These are phyloP conservation scores for Cyathus pygmaeus DNA, from an alignment of 1,284 basidiomycete species.

Conservation along the genomic window DNA sequence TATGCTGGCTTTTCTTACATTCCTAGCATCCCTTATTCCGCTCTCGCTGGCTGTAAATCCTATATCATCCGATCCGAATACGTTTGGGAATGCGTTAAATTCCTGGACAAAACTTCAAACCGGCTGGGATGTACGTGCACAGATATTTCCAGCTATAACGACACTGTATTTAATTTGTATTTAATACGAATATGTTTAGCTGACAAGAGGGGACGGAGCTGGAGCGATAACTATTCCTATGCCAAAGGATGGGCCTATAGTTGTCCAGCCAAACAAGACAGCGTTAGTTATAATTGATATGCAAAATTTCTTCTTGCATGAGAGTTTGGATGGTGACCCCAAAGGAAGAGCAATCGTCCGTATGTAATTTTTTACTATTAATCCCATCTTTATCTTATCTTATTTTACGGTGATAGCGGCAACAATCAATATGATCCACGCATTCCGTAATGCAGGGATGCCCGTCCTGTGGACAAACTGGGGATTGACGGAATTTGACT, in stretches of 20 bases:
- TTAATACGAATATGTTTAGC: too few species aligned
- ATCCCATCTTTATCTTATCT: background rate
- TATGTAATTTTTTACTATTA: slow-evolving; percentile 15
- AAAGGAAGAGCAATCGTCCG: slow-evolving; percentile 37
- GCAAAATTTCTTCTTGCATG: slow-evolving; percentile 43
- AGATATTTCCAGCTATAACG: background rate
- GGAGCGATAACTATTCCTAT: slow-evolving; percentile 32
- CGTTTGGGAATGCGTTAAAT: slow-evolving; percentile 36
- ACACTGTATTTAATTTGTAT: background rate
- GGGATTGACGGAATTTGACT: slow-evolving; percentile 40
- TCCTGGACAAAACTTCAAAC: slow-evolving; percentile 33
- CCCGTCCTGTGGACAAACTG: slow-evolving; percentile 41
- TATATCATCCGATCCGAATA: slow-evolving; percentile 20
- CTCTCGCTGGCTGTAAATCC: slow-evolving; percentile 14
- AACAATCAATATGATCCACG: slow-evolving; percentile 35
- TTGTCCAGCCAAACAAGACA: slow-evolving; percentile 34
- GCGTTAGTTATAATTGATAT: slow-evolving; percentile 44
- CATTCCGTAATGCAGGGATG: slow-evolving; percentile 37
- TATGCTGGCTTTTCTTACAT: background rate
- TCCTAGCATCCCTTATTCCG: background rate
- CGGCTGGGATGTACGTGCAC: slow-evolving; percentile 35
- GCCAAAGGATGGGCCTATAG: slow-evolving; percentile 29
- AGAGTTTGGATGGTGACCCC: slow-evolving; percentile 37
- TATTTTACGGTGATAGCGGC: slow-evolving; percentile 29
- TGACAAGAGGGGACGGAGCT: slow-evolving; percentile 30